A percentile compares a stretch with the other conserved stretches of the same genome.
These are phyloP conservation scores for Pseudogymnoascus pannorum DNA, from an alignment of 2,329 filamentous ascomycete species.

Conservation along the genomic window DNA sequence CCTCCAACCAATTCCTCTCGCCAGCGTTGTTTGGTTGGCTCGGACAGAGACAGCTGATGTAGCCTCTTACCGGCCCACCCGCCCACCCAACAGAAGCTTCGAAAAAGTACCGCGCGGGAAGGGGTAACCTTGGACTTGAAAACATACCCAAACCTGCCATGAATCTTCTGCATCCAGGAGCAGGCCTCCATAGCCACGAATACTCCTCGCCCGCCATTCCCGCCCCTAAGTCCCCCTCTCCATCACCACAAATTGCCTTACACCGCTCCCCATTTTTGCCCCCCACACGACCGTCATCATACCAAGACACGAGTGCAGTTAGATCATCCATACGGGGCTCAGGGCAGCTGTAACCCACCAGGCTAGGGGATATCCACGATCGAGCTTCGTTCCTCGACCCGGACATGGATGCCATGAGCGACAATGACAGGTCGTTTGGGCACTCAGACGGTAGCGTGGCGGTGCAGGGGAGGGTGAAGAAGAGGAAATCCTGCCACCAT, in stretches of 20 bases:
- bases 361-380: constrained; percentile 27
- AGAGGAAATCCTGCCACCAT: constrained; percentile 41
- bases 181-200: constrained; percentile 53
- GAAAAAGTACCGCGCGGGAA: no score
- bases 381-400: neutral
- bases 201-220: constrained; percentile 38
- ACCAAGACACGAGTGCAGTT: neutral
- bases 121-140: no score
- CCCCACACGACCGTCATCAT: constrained; percentile 22
- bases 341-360: constrained; percentile 3
- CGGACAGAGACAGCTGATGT: no score
- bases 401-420: neutral
- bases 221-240: constrained; percentile 26
- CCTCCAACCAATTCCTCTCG: no score
- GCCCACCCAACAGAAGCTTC: no score
- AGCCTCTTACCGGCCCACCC: neutral
- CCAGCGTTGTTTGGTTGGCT: no score
- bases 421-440: neutral
- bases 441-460: constrained; percentile 40
- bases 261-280: neutral
- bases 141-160: neutral
- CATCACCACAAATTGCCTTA: neutral
- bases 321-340: neutral
- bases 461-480: constrained; percentile 33
- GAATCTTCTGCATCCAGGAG: constrained; percentile 46